Evolutionary conservation across 345 rosid genomes (phyloP), one percentile per base, ranked within the genome.

Genomic region (Gossypium australe): DNA sequence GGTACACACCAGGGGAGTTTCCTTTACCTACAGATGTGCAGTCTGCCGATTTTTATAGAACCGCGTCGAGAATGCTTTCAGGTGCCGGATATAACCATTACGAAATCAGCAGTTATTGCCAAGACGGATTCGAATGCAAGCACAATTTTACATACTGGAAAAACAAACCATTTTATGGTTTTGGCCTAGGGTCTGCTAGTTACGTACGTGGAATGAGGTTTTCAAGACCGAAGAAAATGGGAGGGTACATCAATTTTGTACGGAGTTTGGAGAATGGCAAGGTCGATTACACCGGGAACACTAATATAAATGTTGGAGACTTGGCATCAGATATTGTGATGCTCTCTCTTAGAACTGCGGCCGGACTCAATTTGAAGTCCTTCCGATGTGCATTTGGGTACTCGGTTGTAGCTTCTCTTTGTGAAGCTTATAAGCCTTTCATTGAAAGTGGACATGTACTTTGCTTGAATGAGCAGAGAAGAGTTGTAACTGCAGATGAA

Each of bases 171-270:
- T 95, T 93, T 82, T 93, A 93, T 67, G 97, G 81, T 38, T 93
- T 93, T 17, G 99, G 98, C 57, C 89, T 91, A 43, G 99, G 99
- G 67, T 89, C 99, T 70, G 97, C 98, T n/a, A 95, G 99, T 81
- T 87, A 82, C 77, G 82, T 89, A 41, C 79, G 85, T 78, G 98
- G 98, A 69, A 13, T 84, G 74, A 89, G 99, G 82, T 93, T 95
- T 77, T 93, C 99, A 38, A 85, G 99, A 82, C 99, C 98, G 6
- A 95, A 82, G 78, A 91, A 65, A 85, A 85, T 93, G 87, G 88
- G 82, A 76, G 94, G 86, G 70, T 95, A 91, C 82, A 56, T 75
- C 65, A 77, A 76, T 63, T 91, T 86, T 41, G 96, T 95, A 47
- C 74, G 85, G 52, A 84, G 87, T 66, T 79, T 95, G 78, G 99